A percentile compares a stretch with the other conserved stretches of the same genome.
Conservation (phyloP, 257 asterid species). For the Handroanthus guayacan region DNA sequence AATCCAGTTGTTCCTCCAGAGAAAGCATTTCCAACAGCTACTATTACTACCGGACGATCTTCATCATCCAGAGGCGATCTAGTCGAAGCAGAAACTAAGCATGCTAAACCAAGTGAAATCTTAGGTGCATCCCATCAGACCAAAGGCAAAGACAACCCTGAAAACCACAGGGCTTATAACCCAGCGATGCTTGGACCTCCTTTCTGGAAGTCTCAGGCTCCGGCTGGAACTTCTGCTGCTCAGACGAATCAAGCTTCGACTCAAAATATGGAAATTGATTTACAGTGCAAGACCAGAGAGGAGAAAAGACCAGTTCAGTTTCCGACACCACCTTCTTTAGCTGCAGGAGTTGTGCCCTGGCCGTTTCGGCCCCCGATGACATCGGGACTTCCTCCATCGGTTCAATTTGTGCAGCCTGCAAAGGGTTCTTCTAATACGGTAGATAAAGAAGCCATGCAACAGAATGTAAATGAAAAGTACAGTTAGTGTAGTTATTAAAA, state of each 20-base stretch:
- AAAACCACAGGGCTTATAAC: conserved; percentile 45
- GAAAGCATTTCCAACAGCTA: conserved; percentile 92
- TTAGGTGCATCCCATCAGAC: conserved; percentile 41
- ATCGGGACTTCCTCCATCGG: conserved; percentile 31
- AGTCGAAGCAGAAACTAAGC: conserved; percentile 63
- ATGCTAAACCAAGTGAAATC: conserved; percentile 45
- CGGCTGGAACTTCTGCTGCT: conserved; percentile 47
- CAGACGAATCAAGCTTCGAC: conserved; percentile 42
- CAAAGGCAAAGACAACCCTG: conserved; percentile 55
- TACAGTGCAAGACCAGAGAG: conserved; percentile 43
- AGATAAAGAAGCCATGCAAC: conserved; percentile 49
- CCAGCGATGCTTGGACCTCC: conserved; percentile 51
- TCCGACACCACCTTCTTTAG: conserved; percentile 51
- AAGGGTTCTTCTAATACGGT: conserved; percentile 38
- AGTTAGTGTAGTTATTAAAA: conserved; percentile 1
- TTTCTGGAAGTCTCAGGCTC: conserved; percentile 58
- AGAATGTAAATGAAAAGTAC: conserved; percentile 44
- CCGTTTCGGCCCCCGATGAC: conserved; percentile 53
- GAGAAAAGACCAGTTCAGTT: conserved; percentile 53
- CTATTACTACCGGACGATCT: conserved; percentile 73
- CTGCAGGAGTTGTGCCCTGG: conserved; percentile 62
- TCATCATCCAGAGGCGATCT: conserved; percentile 60
- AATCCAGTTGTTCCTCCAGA: conserved; percentile 95
- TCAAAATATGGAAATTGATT: conserved; percentile 75
- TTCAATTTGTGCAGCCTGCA: conserved; percentile 42